A percentile compares a stretch with the other conserved stretches of the same genome.
These are phyloP conservation scores for Wickerhamiella kazuoi DNA, from an alignment of 805 yeast species.

Conservation along the genomic window DNA sequence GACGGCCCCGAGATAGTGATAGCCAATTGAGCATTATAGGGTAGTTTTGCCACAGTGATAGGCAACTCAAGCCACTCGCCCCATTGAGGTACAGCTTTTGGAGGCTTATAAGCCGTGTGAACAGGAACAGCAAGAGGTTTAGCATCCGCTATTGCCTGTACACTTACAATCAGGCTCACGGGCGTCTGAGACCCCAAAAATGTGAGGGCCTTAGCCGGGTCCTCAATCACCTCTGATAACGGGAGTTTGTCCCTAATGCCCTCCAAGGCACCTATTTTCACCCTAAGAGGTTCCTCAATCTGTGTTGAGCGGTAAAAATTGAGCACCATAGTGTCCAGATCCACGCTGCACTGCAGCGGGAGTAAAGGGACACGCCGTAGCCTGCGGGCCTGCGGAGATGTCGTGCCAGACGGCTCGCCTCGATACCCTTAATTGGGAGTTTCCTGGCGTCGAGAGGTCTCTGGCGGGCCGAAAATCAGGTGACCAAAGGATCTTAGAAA, in stretches of 20 bases:
- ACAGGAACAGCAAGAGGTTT: slow-evolving; percentile 34
- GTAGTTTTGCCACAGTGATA: slow-evolving; percentile 51
- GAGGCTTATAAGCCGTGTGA: slow-evolving; percentile 31
- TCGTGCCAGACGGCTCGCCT: too few species aligned
- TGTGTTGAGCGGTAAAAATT: slow-evolving; percentile 44
- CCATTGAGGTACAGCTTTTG: slow-evolving; percentile 34
- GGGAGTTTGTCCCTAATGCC: slow-evolving; percentile 27
- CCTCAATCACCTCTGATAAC: slow-evolving; percentile 29
- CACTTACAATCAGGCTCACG: slow-evolving; percentile 25
- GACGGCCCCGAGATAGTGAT: slow-evolving; percentile 55
- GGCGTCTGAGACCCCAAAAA: slow-evolving; percentile 12
- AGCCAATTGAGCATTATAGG: slow-evolving; percentile 39
- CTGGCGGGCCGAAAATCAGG: too few species aligned
- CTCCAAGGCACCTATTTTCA: slow-evolving; percentile 32
- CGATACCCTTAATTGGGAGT: too few species aligned
- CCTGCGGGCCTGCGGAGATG: too few species aligned
- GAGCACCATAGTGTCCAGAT: slow-evolving; percentile 10
- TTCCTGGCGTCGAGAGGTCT: too few species aligned
- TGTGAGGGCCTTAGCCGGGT: slow-evolving; percentile 28
- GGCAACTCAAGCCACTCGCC: slow-evolving; percentile 61
- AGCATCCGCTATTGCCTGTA: slow-evolving; percentile 28
- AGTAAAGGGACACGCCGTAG: too few species aligned
- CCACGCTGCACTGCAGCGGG: too few species aligned
- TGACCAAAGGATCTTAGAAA: too few species aligned
- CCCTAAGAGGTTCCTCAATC: slow-evolving; percentile 29